Conservation (phyloP, 495 filamentous ascomycete species). For the Diplogelasinospora grovesii region DNA sequence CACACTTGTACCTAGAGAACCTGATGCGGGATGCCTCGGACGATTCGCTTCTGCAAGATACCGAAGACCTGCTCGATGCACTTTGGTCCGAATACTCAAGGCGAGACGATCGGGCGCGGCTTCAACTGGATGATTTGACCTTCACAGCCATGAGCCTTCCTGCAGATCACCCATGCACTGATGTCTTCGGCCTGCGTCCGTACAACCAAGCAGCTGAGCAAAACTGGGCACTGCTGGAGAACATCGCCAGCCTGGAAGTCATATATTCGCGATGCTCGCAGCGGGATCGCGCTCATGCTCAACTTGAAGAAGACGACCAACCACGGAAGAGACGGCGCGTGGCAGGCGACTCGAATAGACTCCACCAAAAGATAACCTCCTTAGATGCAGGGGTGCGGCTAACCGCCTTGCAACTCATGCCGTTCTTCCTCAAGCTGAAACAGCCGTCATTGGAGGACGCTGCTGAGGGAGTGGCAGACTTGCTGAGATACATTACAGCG, state of each 20-base stretch:
- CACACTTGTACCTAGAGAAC: conserved; percentile 52
- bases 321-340: conserved; percentile 60
- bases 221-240: conserved; percentile 48
- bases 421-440: conserved; percentile 54
- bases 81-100: conserved; percentile 67
- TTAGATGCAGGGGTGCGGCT: conserved; percentile 49
- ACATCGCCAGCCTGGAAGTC: conserved; percentile 42
- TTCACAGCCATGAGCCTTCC: conserved; percentile 41
- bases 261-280: conserved; percentile 31
- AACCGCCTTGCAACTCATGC: conserved; percentile 70
- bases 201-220: conserved; percentile 42
- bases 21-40: conserved; percentile 24
- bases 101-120: conserved; percentile 61
- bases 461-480: conserved; percentile 27
- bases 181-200: conserved; percentile 42
- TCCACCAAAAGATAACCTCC: conserved; percentile 55
- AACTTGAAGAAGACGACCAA: conserved; percentile 30
- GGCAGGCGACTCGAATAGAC: conserved; percentile 49
- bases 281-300: conserved; percentile 13
- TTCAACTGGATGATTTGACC: conserved; percentile 68
- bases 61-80: conserved; percentile 51
- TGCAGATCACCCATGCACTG: conserved; percentile 25
- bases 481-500: conserved; percentile 28
- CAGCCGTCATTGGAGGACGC: conserved; percentile 33
- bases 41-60: conserved; percentile 24